Percentiles rank a stretch among this genome's conserved stretches.
phyloP scores from a whole-genome alignment of 495 filamentous ascomycete species.

The Bacidia rubella region DNA sequence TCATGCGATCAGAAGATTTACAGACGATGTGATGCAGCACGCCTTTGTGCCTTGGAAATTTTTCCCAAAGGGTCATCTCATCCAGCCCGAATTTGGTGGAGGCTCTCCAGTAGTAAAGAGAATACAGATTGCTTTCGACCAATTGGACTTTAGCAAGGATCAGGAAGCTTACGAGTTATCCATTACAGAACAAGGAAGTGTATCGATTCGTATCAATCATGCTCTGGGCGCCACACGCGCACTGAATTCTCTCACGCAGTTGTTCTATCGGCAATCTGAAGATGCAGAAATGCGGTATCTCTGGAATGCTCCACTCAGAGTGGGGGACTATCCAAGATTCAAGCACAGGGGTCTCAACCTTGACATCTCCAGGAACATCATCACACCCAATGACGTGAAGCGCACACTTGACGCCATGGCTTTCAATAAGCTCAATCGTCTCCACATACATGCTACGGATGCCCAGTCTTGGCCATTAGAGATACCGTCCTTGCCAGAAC shows the following conservation, averaged over 20 bases:
- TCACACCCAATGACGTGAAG: conserved; percentile 46
- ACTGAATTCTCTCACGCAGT: conserved; percentile 56
- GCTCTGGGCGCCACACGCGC: conserved; percentile 54
- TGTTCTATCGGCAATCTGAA: conserved; percentile 54
- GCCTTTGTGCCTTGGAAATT: no score
- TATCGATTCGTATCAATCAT: no score
- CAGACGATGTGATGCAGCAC: no score
- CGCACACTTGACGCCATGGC: conserved; percentile 56
- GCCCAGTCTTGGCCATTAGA: conserved; percentile 73
- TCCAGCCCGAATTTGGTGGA: no score
- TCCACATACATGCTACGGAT: conserved; percentile 68
- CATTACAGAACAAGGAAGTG: no score
- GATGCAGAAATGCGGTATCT: conserved; percentile 46
- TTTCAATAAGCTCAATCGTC: conserved; percentile 65
- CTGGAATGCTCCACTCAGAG: conserved; percentile 47
- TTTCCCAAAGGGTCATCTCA: no score
- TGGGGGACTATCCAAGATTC: conserved; percentile 54
- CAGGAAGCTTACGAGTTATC: no score
- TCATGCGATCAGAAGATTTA: no score
- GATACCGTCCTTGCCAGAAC: conserved; percentile 53
- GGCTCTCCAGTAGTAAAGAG: no score
- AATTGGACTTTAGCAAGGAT: no score
- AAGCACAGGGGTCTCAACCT: conserved; percentile 60
- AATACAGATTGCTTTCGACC: no score
- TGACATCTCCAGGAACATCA: conserved; percentile 55